A percentile compares a stretch with the other conserved stretches of the same genome.
phyloP scores from a whole-genome alignment of 2,329 filamentous ascomycete genomes.

The Rhynchosporium graminicola region DNA sequence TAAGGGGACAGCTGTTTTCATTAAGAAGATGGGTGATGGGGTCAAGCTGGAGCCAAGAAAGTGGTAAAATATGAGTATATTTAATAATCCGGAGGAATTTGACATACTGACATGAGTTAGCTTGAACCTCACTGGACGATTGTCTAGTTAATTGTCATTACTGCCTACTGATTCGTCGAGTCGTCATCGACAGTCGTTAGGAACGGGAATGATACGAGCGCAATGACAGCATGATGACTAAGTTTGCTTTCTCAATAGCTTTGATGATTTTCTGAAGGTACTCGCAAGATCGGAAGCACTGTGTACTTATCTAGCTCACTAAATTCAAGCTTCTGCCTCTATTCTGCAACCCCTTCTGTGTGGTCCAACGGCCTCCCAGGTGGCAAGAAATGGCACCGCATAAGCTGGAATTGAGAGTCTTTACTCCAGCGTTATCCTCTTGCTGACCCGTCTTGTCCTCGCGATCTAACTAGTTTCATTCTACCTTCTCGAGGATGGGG shows the following conservation, averaged over 20 bases:
- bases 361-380: too few relatives aligned
- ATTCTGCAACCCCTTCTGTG: too few relatives aligned
- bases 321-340: not conserved
- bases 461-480: too few relatives aligned
- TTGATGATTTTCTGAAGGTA: not conserved
- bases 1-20: not conserved
- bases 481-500: too few relatives aligned
- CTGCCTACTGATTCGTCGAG: not conserved
- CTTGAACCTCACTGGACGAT: too few relatives aligned
- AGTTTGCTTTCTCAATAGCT: not conserved
- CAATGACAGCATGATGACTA: not conserved
- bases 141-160: not conserved
- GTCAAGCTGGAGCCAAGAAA: not conserved
- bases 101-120: not conserved
- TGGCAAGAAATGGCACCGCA: too few relatives aligned
- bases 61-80: not conserved
- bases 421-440: too few relatives aligned
- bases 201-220: not conserved
- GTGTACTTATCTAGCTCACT: not conserved
- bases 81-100: not conserved
- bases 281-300: not conserved
- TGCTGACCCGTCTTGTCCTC: too few relatives aligned
- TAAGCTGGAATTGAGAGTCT: too few relatives aligned
- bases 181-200: not conserved
- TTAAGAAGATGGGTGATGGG: not conserved